These are phyloP conservation scores for Hypsizygus marmoreus DNA, from an alignment of 768 basidiomycete genomes.

Conservation along the genomic window DNA sequence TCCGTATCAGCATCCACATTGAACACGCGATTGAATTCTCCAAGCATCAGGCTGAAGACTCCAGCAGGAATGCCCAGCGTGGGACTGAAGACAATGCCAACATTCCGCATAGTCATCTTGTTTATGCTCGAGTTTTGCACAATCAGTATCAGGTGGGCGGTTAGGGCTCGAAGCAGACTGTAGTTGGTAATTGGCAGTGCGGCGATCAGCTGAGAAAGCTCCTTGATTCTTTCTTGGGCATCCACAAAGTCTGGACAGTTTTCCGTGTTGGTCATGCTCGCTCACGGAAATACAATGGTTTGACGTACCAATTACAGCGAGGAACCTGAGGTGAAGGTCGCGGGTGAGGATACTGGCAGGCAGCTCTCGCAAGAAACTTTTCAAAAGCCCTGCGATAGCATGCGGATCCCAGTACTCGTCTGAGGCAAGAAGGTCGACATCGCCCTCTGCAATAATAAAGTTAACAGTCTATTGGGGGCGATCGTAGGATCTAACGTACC, in stretches of 20 bases:
- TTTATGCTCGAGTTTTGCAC: conserved; percentile 88
- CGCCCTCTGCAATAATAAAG: conserved; percentile 70
- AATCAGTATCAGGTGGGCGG: conserved; percentile 92
- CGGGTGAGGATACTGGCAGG: conserved; percentile 91
- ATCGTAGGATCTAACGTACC: conserved; percentile 51
- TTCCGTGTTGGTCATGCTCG: conserved; percentile 2
- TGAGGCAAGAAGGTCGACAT: conserved; percentile 82
- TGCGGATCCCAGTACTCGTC: conserved; percentile 98
- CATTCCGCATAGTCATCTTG: conserved; percentile 99
- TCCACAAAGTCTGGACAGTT: conserved; percentile 76
- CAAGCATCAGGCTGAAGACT: conserved; percentile 92
- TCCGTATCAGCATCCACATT: conserved; percentile 64
- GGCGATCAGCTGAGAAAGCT: conserved; percentile 84
- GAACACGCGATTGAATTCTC: conserved; percentile 92
- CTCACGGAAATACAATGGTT: conserved; percentile 4
- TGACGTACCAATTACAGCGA: conserved; percentile 88
- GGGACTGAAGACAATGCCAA: conserved; percentile 98
- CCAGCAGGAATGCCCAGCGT: conserved; percentile 98
- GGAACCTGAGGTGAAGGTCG: conserved; percentile 88
- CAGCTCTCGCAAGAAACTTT: conserved; percentile 90
- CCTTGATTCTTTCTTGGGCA: conserved; percentile 82
- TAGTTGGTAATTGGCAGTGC: conserved; percentile 91
- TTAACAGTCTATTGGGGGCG: conserved; percentile 9
- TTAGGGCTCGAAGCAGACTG: conserved; percentile 89
- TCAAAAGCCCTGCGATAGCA: conserved; percentile 93